A percentile compares a stretch with the other conserved stretches of the same genome.
Evolutionary conservation across 768 basidiomycete species (phyloP).

Genomic region (Rickenella mellea): DNA sequence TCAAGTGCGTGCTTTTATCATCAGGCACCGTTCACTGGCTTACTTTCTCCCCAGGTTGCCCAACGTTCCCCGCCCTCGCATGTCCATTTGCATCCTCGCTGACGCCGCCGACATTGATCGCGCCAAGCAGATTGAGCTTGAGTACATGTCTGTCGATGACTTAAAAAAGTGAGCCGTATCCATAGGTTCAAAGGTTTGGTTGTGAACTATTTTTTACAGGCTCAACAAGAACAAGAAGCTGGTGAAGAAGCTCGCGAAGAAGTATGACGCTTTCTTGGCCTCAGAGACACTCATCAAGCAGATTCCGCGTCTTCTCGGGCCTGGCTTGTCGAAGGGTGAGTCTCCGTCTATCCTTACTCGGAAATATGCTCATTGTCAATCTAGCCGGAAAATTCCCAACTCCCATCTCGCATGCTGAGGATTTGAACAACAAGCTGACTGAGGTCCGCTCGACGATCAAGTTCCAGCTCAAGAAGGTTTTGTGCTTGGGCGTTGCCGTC

Average conservation of each 20-base stretch:
- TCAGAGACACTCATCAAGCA: conserved; percentile 99
- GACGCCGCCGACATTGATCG: conserved; percentile 98
- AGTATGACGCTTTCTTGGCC: conserved; percentile 97
- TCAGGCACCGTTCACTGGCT: conserved; percentile 1
- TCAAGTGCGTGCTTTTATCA: conserved; percentile 56
- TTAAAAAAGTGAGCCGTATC: conserved; percentile 76
- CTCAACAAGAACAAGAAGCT: conserved; percentile 99
- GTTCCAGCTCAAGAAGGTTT: conserved; percentile 99
- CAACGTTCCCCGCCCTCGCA: conserved; percentile 94
- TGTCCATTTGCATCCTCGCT: conserved; percentile 99
- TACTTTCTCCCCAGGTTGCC: conserved; percentile 58
- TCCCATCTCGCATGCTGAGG: conserved; percentile 87
- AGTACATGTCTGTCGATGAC: conserved; percentile 99
- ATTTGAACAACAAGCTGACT: conserved; percentile 79
- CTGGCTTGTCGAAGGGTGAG: conserved; percentile 96
- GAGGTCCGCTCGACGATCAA: conserved; percentile 99
- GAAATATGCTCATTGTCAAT: neutral
- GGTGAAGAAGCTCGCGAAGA: conserved; percentile 99
- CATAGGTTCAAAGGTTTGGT: neutral
- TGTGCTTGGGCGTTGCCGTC: conserved; percentile 97
- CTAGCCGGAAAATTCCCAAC: conserved; percentile 98
- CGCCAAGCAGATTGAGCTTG: conserved; percentile 94
- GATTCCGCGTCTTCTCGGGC: conserved; percentile 98
- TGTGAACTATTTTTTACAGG: conserved; percentile 26
- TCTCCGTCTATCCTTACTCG: conserved; percentile 4